phyloP scores from a whole-genome alignment of 495 filamentous ascomycete species.

The Cercophora sp. region DNA sequence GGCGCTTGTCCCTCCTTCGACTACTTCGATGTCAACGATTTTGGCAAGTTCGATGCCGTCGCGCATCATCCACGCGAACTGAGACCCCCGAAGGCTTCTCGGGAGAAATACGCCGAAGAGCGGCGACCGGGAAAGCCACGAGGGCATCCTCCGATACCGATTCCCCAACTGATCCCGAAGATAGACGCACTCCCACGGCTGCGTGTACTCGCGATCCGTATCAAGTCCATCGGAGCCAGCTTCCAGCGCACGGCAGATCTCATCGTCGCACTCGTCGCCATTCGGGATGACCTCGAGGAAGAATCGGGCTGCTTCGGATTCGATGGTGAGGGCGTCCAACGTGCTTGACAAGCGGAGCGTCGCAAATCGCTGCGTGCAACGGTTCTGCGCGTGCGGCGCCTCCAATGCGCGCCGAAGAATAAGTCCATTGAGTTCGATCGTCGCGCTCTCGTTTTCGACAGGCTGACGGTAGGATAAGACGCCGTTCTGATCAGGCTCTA shows the following conservation, averaged over 20 bases:
- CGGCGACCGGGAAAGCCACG: background rate
- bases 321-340: background rate
- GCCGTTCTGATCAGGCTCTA: background rate
- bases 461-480: background rate
- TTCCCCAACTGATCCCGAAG: background rate
- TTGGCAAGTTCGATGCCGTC: too few species aligned
- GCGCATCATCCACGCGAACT: too few species aligned
- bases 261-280: background rate
- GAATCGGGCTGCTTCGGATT: background rate
- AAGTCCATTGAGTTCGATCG: background rate
- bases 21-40: too few species aligned
- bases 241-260: background rate
- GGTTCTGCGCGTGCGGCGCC: background rate
- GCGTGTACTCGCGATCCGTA: background rate
- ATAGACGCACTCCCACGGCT: background rate
- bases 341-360: background rate
- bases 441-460: background rate
- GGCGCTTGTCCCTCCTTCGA: too few species aligned
- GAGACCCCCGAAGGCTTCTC: too few species aligned
- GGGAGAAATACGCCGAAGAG: too few species aligned
- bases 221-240: background rate
- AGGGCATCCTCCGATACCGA: background rate
- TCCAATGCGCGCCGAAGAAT: background rate
- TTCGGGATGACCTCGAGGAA: background rate
- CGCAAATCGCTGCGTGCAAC: background rate